These are phyloP conservation scores for Fulvia fulva DNA, from an alignment of 2,329 filamentous ascomycete species.

Conservation along the genomic window DNA sequence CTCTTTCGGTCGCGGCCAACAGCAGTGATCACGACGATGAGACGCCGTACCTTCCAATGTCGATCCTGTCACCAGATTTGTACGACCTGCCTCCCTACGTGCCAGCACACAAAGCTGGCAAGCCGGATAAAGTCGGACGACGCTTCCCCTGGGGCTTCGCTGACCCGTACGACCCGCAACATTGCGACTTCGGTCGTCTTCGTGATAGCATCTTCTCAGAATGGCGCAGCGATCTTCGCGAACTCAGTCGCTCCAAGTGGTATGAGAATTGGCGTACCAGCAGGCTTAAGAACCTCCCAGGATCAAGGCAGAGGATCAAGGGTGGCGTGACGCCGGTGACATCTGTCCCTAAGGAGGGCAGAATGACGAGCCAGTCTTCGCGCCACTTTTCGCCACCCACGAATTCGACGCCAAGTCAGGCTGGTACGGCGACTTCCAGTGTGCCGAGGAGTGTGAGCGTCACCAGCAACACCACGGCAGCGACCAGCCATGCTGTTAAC, in stretches of 20 bases:
- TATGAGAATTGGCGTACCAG: constrained; percentile 89
- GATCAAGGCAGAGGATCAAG: constrained; percentile 24
- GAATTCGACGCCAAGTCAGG: background rate
- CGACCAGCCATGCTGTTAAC: background rate
- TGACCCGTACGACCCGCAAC: constrained; percentile 82
- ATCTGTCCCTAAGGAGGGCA: constrained; percentile 32
- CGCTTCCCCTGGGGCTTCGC: constrained; percentile 97
- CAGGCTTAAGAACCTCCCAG: constrained; percentile 39
- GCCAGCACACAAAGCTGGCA: constrained; percentile 11
- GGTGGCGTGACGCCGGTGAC: constrained; percentile 35
- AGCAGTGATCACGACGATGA: constrained; percentile 39
- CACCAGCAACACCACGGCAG: background rate
- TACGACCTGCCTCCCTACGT: constrained; percentile 67
- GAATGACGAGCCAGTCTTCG: constrained; percentile 14
- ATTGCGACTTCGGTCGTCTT: constrained; percentile 89
- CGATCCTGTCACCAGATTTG: constrained; percentile 87
- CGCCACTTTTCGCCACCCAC: constrained; percentile 10
- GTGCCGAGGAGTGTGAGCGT: background rate
- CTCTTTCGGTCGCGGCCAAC: constrained; percentile 34
- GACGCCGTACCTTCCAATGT: constrained; percentile 75
- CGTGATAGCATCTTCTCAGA: constrained; percentile 91
- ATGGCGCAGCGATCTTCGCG: constrained; percentile 86
- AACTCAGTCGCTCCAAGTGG: constrained; percentile 87
- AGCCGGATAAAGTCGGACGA: constrained; percentile 68
- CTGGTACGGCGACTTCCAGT: background rate